Base-by-base conservation (phyloP, 306 rosid species). In the Gynostemma pentaphyllum region DNA sequence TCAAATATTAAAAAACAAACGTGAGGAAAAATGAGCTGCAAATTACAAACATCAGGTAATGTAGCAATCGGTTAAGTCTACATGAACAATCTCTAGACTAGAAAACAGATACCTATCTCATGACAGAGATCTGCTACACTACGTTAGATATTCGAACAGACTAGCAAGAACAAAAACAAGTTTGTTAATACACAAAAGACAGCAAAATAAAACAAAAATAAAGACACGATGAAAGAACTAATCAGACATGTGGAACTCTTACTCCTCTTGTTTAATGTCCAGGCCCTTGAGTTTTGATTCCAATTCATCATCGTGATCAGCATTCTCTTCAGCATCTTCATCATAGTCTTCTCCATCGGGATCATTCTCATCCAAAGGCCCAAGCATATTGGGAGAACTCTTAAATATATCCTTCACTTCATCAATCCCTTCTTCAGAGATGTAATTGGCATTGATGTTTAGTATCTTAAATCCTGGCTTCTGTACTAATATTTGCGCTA, bases 281-380 rank as follows among this genome's bases (percentile, higher is more conserved):
- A 89, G 95, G 55, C 79, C 81, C 75, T 80, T 82, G 70, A 89
- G 75, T 75, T 53, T 80, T 68, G 87, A 80, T 74, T 84, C 95
- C 80, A 89, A 62, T 68, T 84, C 97, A 28, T 30, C 62, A 53
- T 80, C 83, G 5, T 76, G 59, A 44, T 76, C 84, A n/a, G 65
- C 75, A 55, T 78, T 82, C 5, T 79, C 89, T 32, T 80, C 95
- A 47, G 68, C 82, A 12, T 82, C 85, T 5, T 77, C 87, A 29
- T 79, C 88, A 53, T 51, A 7, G 37, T 87, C 86, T 73, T 84
- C 88, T 1, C 97, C 97, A 12, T 89, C 89, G 5, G 97, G 97
- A 51, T 86, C 81, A 47, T 86, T 89, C 70, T 89, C 97, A 77
- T 89, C 97, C 87, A 89, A 75, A 41, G 81, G 84, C 64, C 95